Evolutionary conservation across 2,329 filamentous ascomycete genomes (phyloP), one percentile per base, ranked within the genome.

Genomic region (Cladobotryum mycophilum): DNA sequence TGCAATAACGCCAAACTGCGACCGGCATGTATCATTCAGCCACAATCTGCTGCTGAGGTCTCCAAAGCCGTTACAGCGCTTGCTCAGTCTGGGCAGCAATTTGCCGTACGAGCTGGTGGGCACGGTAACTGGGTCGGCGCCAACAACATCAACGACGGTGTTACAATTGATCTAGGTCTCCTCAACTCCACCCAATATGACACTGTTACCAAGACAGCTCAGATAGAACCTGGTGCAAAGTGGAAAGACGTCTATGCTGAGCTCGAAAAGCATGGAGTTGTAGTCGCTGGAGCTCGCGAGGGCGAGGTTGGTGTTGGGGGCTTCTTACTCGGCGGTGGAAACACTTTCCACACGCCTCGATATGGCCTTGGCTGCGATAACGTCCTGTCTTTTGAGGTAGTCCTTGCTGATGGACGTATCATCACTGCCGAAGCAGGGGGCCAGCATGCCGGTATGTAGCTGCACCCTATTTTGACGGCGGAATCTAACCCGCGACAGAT

Each of bases 81-180:
- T 0, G 56, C 59, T 18, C 42, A 56, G 5, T 56, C 60, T 6
- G 37, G 59, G 9, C 68, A 66, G 41, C 57, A 60, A 5, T 73
- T 72, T 53, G 70, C 67, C 20, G 64, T 74, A 30, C 63, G 67
- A 1, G 63, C 64, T 18, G 69, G 70, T 35, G 67, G 70, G 3
- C 68, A 71, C 35, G 66, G 60, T 18, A 57, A 60, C 22, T 64
- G 62, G 45, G 53, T 61, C 1, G 56, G 66, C 3, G 57, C 65
- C 50, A 70, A 69, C 59, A 67, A 65, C 45, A 53, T 72, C 12
- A 54, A 65, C 8, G 61, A 63, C n/a, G 69, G 70, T 2, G 60
- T 71, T 8, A 68, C 67, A 2, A 60, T 71, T 15, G 69, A 71
- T 53, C 60, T 71, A 35, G 59, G 63, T 57, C 25, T 8, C 6